Conservation (phyloP, 345 rosid genomes). For the Cochlearia excelsa region DNA sequence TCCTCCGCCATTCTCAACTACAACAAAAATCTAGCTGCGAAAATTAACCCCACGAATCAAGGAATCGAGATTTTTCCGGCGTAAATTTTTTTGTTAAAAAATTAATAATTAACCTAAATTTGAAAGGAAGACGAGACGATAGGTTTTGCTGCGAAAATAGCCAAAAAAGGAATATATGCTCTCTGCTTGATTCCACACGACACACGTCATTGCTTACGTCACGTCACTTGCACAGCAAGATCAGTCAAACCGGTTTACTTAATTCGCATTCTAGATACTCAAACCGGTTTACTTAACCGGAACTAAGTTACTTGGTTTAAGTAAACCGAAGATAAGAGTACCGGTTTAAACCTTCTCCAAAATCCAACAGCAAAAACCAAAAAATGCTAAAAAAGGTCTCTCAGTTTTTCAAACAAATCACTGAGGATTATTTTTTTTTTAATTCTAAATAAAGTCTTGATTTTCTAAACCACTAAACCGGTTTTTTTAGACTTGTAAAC, state of each 20-base stretch:
- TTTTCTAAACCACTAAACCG: slow-evolving; percentile 16
- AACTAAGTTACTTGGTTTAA: no score
- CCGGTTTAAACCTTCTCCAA: slow-evolving; percentile 16
- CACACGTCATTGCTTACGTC: slow-evolving; percentile 29
- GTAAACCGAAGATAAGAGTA: no score
- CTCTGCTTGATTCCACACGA: neutral
- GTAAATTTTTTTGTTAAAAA: no score
- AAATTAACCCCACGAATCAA: slow-evolving; percentile 9
- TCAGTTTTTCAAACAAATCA: slow-evolving; percentile 7
- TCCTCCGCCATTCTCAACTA: slow-evolving; percentile 66
- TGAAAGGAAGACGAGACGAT: slow-evolving; percentile 3
- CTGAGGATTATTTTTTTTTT: neutral
- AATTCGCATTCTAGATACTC: no score
- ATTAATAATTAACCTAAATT: neutral
- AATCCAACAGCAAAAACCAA: slow-evolving; percentile 7
- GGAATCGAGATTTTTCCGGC: slow-evolving; percentile 17
- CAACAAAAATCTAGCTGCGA: neutral
- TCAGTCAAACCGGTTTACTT: no score
- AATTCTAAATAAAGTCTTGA: slow-evolving; percentile 5
- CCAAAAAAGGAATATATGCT: slow-evolving; percentile 24
- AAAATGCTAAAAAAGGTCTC: slow-evolving; percentile 8
- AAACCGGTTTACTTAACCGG: no score
- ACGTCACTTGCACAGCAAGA: neutral
- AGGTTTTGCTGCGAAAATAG: slow-evolving; percentile 21
- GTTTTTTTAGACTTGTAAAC: slow-evolving; percentile 10